These are phyloP conservation scores for Triticum aestivum DNA, from an alignment of 176 grass and related monocot genomes.

Conservation along the genomic window IWGSC_CS_RefSeq_v2.1 NC_057813.1:595550101-595550600, in stretches of 20 bases:
- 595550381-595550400: constrained; percentile 84
- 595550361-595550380: constrained; percentile 77
- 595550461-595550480: constrained; percentile 76
- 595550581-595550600: not conserved
- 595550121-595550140: constrained; percentile 57
- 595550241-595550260: constrained; percentile 1
- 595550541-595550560: not conserved
- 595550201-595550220: constrained; percentile 74
- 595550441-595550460: constrained; percentile 72
- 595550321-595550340: constrained; percentile 60
- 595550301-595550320: constrained; percentile 57
- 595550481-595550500: constrained; percentile 32
- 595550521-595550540: constrained; percentile 53
- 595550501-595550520: constrained; percentile 7
- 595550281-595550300: constrained; percentile 13
- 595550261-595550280: not conserved
- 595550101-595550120: constrained; percentile 76
- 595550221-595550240: constrained; percentile 88
- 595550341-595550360: constrained; percentile 74
- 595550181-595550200: constrained; percentile 19
- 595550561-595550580: not conserved
- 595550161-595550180: constrained; percentile 25
- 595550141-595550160: not conserved
- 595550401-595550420: constrained; percentile 69
- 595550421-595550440: constrained; percentile 94